A percentile compares a stretch with the other conserved stretches of the same genome.
phyloP scores from a whole-genome alignment of 169 alveolate genomes.

The Besnoitia besnoiti region DNA sequence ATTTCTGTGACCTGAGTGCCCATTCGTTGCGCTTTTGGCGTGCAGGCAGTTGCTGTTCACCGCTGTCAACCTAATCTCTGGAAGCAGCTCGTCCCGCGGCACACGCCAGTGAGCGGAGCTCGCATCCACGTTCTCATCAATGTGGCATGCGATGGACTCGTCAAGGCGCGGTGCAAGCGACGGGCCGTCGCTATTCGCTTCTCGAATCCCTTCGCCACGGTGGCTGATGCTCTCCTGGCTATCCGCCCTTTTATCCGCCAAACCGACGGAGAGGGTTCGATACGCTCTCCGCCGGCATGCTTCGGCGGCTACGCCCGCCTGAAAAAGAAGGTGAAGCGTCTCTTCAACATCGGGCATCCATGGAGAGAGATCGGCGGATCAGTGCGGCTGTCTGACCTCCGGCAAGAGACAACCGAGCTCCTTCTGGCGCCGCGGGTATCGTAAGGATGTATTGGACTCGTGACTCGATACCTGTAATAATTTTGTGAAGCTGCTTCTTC shows the following conservation, averaged over 20 bases:
- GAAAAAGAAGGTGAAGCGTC: neutral
- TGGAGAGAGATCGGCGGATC: neutral
- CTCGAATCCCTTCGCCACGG: neutral
- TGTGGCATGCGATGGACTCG: neutral
- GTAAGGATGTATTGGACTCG: neutral
- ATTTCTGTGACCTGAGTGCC: neutral
- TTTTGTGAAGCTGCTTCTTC: neutral
- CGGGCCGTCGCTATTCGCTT: neutral
- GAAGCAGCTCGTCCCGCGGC: neutral
- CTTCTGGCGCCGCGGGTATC: neutral
- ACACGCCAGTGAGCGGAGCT: neutral
- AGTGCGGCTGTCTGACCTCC: neutral
- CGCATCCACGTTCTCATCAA: neutral
- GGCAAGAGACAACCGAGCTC: neutral
- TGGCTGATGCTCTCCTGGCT: neutral
- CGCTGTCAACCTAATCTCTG: neutral
- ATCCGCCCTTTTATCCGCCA: neutral
- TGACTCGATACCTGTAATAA: neutral
- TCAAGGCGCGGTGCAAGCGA: neutral
- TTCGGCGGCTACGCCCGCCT: conserved; percentile 12
- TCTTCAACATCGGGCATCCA: neutral
- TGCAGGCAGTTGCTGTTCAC: neutral
- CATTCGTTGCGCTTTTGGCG: neutral
- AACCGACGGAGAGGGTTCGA: neutral
- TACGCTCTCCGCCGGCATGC: neutral